Conservation (phyloP, 2,329 filamentous ascomycete genomes). For the Zymoseptoria pseudotritici region DNA sequence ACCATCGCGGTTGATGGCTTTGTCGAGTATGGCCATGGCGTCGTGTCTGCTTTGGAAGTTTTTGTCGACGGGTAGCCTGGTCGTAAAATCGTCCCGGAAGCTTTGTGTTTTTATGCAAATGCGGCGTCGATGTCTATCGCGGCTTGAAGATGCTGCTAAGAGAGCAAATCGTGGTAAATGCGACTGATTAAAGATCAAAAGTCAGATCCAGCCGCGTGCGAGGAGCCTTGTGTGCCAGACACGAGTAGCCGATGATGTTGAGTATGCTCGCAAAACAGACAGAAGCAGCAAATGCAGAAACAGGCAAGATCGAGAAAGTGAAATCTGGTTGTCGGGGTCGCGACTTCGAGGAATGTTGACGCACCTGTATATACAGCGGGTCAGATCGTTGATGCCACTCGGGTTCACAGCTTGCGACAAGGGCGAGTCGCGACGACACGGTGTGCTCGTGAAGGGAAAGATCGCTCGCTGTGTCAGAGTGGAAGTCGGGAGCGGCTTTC, state of each 20-base stretch:
- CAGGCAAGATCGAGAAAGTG: not conserved
- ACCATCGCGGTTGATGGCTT: constrained; percentile 14
- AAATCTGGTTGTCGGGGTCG: not conserved
- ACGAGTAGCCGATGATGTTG: not conserved
- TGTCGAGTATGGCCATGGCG: constrained; percentile 24
- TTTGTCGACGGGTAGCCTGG: not conserved
- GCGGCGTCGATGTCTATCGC: not conserved
- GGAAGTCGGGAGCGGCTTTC: not conserved
- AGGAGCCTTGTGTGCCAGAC: not conserved
- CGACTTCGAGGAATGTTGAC: not conserved
- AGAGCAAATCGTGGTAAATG: not conserved
- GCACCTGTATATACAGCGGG: not conserved
- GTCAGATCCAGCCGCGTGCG: not conserved
- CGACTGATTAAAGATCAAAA: not conserved
- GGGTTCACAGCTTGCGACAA: not conserved
- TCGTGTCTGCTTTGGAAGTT: not conserved
- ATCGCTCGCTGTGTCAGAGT: not conserved
- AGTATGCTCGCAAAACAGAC: not conserved
- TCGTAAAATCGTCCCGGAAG: not conserved
- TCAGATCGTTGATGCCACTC: not conserved
- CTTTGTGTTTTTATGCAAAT: not conserved
- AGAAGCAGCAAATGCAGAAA: not conserved
- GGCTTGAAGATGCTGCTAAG: not conserved
- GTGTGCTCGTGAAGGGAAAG: not conserved
- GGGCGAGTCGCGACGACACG: not conserved